A percentile compares a stretch with the other conserved stretches of the same genome.
Conservation (phyloP, 2,329 filamentous ascomycete genomes). For the Fusarium cyanostomum region DNA sequence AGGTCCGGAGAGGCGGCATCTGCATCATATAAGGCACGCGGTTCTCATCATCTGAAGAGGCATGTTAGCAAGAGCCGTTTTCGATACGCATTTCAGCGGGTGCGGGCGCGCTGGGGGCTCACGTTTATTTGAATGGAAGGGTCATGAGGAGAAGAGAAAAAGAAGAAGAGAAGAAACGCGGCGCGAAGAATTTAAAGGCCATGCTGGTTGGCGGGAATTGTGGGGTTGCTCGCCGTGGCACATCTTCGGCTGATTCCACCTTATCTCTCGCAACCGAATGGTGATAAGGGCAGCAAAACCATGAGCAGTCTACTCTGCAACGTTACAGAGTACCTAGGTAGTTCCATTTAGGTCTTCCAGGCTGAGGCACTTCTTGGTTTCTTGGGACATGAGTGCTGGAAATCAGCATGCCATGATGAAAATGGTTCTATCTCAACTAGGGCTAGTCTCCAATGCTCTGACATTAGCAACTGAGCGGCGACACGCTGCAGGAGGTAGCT, state of each 20-base stretch:
- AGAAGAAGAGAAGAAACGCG: slow-evolving; percentile 44
- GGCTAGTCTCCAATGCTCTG: no score
- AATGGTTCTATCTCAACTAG: no score
- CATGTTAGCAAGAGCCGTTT: slow-evolving; percentile 44
- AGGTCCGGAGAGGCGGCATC: slow-evolving; percentile 71
- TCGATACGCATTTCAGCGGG: fast-evolving
- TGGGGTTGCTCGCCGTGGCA: slow-evolving; percentile 38
- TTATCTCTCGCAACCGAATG: no score
- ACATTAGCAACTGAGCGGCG: no score
- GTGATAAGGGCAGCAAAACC: no score
- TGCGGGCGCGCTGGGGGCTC: slow-evolving; percentile 56
- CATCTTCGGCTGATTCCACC: slow-evolving; percentile 42
- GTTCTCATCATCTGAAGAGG: slow-evolving; percentile 95
- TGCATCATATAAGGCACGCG: slow-evolving; percentile 91
- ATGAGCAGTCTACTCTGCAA: no score
- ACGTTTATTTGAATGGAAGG: slow-evolving; percentile 99
- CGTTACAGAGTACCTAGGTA: no score
- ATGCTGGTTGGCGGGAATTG: slow-evolving; percentile 31
- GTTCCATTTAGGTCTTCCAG: no score
- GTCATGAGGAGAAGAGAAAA: slow-evolving; percentile 74
- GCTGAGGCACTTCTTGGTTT: no score
- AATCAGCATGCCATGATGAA: no score
- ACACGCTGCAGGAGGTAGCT: no score
- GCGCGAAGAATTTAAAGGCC: slow-evolving; percentile 51
- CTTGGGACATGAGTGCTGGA: no score